phyloP scores from a whole-genome alignment of 345 rosid species.

The Murraya paniculata region DNA sequence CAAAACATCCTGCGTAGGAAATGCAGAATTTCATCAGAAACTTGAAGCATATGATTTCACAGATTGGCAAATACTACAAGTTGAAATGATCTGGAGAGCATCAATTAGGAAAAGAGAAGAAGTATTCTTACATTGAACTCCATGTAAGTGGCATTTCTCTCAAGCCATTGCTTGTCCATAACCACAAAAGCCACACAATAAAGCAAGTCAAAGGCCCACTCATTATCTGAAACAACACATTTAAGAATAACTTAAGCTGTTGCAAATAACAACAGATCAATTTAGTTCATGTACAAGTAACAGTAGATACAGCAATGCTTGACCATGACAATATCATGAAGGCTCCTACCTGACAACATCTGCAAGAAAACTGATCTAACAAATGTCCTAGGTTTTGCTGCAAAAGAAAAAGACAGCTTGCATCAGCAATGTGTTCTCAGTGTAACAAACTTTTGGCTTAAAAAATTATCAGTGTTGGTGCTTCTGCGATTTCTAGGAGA shows the following conservation, averaged over 20 bases:
- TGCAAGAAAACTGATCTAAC: slow-evolving; percentile 73
- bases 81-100: not conserved
- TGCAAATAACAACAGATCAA: not conserved
- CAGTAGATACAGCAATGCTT: not conserved
- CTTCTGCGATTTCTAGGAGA: not conserved
- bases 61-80: too few species aligned
- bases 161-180: slow-evolving; percentile 96
- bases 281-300: not conserved
- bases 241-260: not conserved
- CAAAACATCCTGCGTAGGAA: slow-evolving; percentile 59
- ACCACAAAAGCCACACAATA: slow-evolving; percentile 83
- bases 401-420: slow-evolving; percentile 15
- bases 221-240: slow-evolving; percentile 51
- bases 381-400: slow-evolving; percentile 82
- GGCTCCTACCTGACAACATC: slow-evolving; percentile 71
- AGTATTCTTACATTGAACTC: slow-evolving; percentile 75
- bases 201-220: slow-evolving; percentile 93
- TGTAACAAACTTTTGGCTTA: not conserved
- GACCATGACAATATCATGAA: not conserved
- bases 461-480: not conserved
- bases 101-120: not conserved
- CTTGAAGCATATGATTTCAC: too few species aligned
- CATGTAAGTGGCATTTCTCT: slow-evolving; percentile 87
- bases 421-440: slow-evolving; percentile 9
- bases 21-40: not conserved